Evolutionary conservation across 2,329 filamentous ascomycete species (phyloP), one percentile per base, ranked within the genome.

Genomic region (Colletotrichum tropicicola): DNA sequence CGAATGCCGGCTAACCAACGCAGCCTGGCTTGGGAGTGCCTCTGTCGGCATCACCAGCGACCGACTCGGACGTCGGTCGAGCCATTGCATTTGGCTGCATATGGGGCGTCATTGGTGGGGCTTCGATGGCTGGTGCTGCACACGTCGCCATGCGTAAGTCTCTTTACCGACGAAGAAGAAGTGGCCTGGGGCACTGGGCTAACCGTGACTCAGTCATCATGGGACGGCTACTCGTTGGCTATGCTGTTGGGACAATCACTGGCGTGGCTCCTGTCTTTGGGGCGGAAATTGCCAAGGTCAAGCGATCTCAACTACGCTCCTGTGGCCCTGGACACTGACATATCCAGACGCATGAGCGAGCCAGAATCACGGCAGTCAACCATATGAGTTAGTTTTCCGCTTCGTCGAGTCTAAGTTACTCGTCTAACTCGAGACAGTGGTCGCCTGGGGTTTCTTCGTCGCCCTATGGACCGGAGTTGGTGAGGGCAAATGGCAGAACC

Each of bases 371-470:
- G 0, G 78, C 78, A 0, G 73, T 78, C 2, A 80, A 78, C 53
- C 78, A 80, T 30, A 79, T 80, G 78, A 80, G 77, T 78, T 64
- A 61, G 75, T 65, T 1, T 6, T 12, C 6, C 3, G 5, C 4
- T 2, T 28, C 10, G 23, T 21, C 10, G 2, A 27, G 12, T n/a
- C 0, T 6, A 27, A 10, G 13, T 54, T 2, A 56, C 17, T 3
- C 4, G n/a, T n/a, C n/a, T n/a, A n/a, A n/a, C n/a, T n/a, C n/a
- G n/a, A n/a, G n/a, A 3, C 23, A 79, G 77, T 80, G 78, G 77
- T 78, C 7, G 76, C 78, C 0, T 80, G 78, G 78, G 78, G 77
- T 0, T 79, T 79, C 68, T 79, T 79, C 30, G 71, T 79, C 2
- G 77, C 77, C 1, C 70, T 79, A 0, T 79, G 77, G 77, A 78